Evolutionary conservation across 345 rosid species (phyloP).

Genomic region (Heritiera fomes): DNA sequence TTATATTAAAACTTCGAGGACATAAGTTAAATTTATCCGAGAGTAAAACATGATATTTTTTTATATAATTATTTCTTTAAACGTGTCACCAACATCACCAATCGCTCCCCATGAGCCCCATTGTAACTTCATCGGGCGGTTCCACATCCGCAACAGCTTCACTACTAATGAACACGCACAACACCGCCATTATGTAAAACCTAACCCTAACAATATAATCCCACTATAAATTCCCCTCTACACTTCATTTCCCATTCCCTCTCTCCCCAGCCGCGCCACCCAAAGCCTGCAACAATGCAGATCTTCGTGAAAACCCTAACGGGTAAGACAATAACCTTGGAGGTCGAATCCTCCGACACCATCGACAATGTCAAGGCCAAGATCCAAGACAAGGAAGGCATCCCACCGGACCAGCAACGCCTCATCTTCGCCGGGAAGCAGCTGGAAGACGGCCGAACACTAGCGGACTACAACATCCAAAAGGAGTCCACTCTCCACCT

Average conservation of each 20-base stretch:
- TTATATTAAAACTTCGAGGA: too few species aligned
- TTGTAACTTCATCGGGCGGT: too few species aligned
- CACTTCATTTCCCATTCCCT: neutral
- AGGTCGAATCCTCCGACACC: conserved; percentile 64
- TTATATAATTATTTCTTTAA: too few species aligned
- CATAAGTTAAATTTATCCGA: too few species aligned
- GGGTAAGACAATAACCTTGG: conserved; percentile 67
- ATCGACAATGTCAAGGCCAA: conserved; percentile 72
- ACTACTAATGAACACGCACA: neutral
- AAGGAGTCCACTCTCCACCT: conserved; percentile 71
- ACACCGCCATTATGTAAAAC: neutral
- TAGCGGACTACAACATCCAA: conserved; percentile 77
- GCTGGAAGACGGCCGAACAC: conserved; percentile 64
- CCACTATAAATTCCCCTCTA: conserved; percentile 7
- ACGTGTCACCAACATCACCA: too few species aligned
- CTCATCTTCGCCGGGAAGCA: conserved; percentile 69
- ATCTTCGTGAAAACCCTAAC: conserved; percentile 78
- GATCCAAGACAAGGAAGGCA: conserved; percentile 76
- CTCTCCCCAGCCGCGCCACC: neutral
- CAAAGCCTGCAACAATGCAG: conserved; percentile 42
- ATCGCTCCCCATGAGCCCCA: too few species aligned
- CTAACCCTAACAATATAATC: conserved; percentile 19
- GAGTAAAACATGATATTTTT: too few species aligned
- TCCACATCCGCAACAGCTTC: neutral
- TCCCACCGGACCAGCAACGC: conserved; percentile 66